A percentile compares a stretch with the other conserved stretches of the same genome.
These are phyloP conservation scores for Leccinum subtestaceum DNA, from an alignment of 768 basidiomycete genomes.

Conservation along the genomic window DNA sequence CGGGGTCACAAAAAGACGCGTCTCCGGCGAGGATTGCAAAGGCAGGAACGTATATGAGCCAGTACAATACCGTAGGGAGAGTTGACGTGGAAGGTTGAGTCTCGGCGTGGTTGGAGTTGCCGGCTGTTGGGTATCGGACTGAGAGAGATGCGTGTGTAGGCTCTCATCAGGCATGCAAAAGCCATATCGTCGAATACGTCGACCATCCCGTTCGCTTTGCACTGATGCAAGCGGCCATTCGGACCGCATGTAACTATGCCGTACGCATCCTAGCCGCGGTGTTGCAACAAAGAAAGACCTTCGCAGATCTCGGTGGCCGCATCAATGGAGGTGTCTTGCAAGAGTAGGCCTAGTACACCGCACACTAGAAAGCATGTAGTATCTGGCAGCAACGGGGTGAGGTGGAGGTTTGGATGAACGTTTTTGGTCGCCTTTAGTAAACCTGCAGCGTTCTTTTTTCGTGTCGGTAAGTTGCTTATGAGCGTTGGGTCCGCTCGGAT, in stretches of 20 bases:
- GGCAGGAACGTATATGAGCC: constrained; percentile 71
- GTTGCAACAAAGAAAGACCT: constrained; percentile 92
- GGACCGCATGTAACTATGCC: constrained; percentile 95
- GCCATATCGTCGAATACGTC: constrained; percentile 88
- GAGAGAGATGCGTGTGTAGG: constrained; percentile 29
- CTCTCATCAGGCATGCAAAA: constrained; percentile 59
- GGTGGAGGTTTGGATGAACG: too few relatives aligned
- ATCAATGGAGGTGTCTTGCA: constrained; percentile 71
- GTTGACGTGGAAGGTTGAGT: constrained; percentile 99
- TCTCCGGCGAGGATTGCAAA: background rate
- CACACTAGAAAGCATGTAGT: constrained; percentile 50
- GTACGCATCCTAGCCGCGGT: constrained; percentile 96
- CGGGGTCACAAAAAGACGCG: constrained; percentile 3
- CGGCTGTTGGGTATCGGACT: constrained; percentile 98
- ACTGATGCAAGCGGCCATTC: constrained; percentile 94
- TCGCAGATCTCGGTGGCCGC: constrained; percentile 90
- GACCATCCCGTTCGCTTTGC: constrained; percentile 99
- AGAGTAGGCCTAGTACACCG: constrained; percentile 85
- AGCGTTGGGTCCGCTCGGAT: too few relatives aligned
- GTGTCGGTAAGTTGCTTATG: too few relatives aligned
- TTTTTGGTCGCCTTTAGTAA: too few relatives aligned
- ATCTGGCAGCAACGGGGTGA: too few relatives aligned
- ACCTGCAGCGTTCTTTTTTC: too few relatives aligned
- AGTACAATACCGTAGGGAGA: constrained; percentile 99
- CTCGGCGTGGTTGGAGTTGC: constrained; percentile 94